phyloP scores from a whole-genome alignment of 768 basidiomycete species.

The Albatrellus ellisii region DNA sequence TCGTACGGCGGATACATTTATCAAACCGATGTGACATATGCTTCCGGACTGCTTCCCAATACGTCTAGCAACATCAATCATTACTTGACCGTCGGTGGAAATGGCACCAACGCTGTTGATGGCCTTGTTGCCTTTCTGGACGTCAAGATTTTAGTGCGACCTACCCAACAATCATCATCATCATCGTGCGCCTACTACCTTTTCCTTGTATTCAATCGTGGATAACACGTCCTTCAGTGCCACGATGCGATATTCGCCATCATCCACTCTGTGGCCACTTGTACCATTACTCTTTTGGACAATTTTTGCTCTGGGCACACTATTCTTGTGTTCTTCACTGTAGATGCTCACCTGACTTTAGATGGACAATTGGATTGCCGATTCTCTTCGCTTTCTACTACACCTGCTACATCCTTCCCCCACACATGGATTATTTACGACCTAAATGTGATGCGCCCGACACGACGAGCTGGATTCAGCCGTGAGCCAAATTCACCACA shows the following conservation, averaged over 20 bases:
- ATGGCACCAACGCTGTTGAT: slow-evolving; percentile 55
- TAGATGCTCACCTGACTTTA: no score
- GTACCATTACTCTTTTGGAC: no score
- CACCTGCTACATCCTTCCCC: not conserved
- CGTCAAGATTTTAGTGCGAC: slow-evolving; percentile 43
- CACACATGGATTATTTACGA: no score
- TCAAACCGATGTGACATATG: slow-evolving; percentile 51
- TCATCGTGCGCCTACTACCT: slow-evolving; percentile 13
- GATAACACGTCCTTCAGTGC: not conserved
- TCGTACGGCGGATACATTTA: slow-evolving; percentile 61
- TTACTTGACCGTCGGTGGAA: slow-evolving; percentile 34
- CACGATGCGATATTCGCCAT: not conserved
- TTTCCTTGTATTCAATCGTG: not conserved
- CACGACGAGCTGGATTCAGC: no score
- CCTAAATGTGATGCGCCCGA: no score
- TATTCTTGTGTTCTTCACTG: no score
- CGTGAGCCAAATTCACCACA: no score
- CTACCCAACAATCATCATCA: slow-evolving; percentile 10
- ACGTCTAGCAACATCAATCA: slow-evolving; percentile 63
- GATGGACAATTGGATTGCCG: not conserved
- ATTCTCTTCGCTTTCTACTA: not conserved
- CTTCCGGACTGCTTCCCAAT: slow-evolving; percentile 59
- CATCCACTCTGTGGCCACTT: not conserved
- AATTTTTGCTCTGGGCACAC: no score
- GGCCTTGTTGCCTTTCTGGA: slow-evolving; percentile 73